phyloP scores from a whole-genome alignment of 129 eudicot genomes.

The Chrysanthemum seticuspe region DNA sequence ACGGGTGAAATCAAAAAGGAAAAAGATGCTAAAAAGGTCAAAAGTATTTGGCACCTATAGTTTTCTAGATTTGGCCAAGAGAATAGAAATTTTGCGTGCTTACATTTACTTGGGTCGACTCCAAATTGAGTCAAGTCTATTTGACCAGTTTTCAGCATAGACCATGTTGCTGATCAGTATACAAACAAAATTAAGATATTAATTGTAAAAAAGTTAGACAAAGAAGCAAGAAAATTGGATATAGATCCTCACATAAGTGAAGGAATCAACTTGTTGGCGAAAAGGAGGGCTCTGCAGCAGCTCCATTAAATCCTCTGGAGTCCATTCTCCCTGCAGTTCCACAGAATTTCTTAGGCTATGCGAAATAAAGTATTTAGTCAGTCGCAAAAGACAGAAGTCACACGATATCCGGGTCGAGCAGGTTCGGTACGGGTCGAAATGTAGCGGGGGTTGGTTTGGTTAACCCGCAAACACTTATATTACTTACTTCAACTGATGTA shows the following conservation, averaged over 20 bases:
- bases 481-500: too few species aligned
- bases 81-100: slow-evolving; percentile 24
- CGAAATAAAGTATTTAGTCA: neutral
- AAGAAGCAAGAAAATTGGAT: neutral
- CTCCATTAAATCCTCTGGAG: slow-evolving; percentile 73
- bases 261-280: slow-evolving; percentile 97
- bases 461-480: too few species aligned
- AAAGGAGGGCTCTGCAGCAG: slow-evolving; percentile 95
- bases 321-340: slow-evolving; percentile 60
- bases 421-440: too few species aligned
- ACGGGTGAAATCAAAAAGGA: too few species aligned
- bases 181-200: slow-evolving; percentile 1
- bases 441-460: too few species aligned
- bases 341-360: slow-evolving; percentile 18
- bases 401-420: too few species aligned
- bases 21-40: too few species aligned
- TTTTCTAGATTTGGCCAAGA: neutral
- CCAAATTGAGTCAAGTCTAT: slow-evolving; percentile 96
- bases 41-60: neutral
- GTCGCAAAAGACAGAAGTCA: neutral
- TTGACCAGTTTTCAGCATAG: slow-evolving; percentile 80
- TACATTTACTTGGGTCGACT: slow-evolving; percentile 96
- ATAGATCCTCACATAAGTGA: slow-evolving; percentile 66
- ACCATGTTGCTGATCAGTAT: neutral
- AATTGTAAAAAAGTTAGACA: neutral